Conservation (phyloP, 2,329 filamentous ascomycete genomes). For the Ophidiomyces ophidiicola region DNA sequence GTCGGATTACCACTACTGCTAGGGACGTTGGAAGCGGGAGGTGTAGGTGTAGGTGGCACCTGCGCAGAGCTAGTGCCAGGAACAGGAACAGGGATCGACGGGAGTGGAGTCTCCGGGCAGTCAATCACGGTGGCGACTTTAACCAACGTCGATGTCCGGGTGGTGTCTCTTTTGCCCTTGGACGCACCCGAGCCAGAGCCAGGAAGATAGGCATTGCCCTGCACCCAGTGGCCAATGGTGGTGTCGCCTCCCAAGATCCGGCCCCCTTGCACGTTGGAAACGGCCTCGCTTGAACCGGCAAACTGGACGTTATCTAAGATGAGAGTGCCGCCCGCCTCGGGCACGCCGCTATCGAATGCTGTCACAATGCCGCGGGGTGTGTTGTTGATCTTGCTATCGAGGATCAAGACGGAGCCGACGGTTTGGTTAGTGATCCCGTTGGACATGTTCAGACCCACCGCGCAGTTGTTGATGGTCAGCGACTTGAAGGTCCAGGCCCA, state of each 20-base stretch:
- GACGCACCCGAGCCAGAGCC: background rate
- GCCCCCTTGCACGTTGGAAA: constrained; percentile 47
- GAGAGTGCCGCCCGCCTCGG: constrained; percentile 64
- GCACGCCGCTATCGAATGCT: constrained; percentile 52
- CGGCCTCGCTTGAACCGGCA: constrained; percentile 52
- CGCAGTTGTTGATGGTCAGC: constrained; percentile 59
- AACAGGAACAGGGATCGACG: background rate
- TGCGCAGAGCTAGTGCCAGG: background rate
- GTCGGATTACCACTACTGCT: background rate
- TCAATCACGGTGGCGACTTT: constrained; percentile 6
- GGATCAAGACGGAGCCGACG: constrained; percentile 71
- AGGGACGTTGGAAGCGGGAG: constrained; percentile 10
- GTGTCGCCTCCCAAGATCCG: constrained; percentile 57
- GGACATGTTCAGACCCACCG: constrained; percentile 69
- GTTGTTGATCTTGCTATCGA: constrained; percentile 68
- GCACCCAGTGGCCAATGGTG: constrained; percentile 59
- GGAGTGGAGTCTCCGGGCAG: background rate
- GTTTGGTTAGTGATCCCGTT: constrained; percentile 53
- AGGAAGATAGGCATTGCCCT: constrained; percentile 60
- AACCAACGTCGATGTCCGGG: constrained; percentile 12
- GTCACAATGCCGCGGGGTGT: constrained; percentile 67
- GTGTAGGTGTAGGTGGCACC: constrained; percentile 2
- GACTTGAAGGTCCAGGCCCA: constrained; percentile 77
- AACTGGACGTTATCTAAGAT: constrained; percentile 88
- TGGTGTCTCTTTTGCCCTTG: constrained; percentile 9